Base-by-base conservation (phyloP, 2,329 filamentous ascomycete genomes). In the Magnaporthiopsis poae region DNA sequence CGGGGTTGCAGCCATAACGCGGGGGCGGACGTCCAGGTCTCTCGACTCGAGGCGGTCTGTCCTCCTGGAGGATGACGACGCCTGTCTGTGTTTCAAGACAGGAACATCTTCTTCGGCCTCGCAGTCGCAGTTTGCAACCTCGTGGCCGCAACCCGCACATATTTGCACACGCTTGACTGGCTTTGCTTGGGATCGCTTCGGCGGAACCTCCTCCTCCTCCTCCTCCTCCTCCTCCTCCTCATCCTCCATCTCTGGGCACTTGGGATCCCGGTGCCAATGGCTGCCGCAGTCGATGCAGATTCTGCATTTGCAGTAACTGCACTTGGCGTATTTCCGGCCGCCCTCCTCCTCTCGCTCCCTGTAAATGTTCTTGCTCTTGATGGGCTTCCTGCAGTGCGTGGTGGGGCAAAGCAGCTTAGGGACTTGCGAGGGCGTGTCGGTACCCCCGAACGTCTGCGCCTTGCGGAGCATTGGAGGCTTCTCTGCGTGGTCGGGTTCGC, bases 401-500 rank as follows among this genome's bases (percentile, higher is more conserved):
- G 46, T 56, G 18, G 46, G 46, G n/a, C 46, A 56, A 21, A 56
- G 21, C 9, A 56, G 46, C 18, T 5, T 13, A 5, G 46, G 46
- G 9, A 56, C 21, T 25, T 56, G 46, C 21, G 46, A 56, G 46
- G 46, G 46, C 46, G 46, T 56, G 46, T 56, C 46, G n/a, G 46
- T n/a, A 21, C 46, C 46, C 46, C 46, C 46, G n/a, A 56, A 56
- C 8, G 46, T 56, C 46, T 56, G 46, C 8, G 46, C 46, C 46
- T 56, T 56, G 29, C 69, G 70, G 13, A 70, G 62, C 13, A 65
- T 56, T 12, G 66, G 63, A 4, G 68, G 67, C 27, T 39, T 61
- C 18, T 60, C 60, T n/a, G 61, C 61, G 29, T 68, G 68, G 15
- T 70, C 70, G 3, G 70, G 64, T 60, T 69, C 68, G 35, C 68